Base-by-base conservation (phyloP, 306 rosid genomes). In the Argentina anserina region DNA sequence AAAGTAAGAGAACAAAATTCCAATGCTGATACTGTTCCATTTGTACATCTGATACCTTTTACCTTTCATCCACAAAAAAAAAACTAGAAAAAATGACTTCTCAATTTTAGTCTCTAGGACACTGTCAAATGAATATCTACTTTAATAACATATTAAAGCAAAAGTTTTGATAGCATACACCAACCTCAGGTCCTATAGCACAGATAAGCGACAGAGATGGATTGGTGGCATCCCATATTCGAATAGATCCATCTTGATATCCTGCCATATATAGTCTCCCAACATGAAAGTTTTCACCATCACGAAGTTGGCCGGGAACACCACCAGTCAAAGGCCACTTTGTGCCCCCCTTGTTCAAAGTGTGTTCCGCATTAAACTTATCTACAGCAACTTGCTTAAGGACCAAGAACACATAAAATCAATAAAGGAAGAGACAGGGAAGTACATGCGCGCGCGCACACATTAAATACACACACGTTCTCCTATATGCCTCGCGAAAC, bases 271-370 rank as follows among this genome's bases (percentile, higher is more conserved):
- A 93, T 62, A 93, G 61, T 78, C 75, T 85, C 83, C 87, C 84
- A 33, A 80, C 85, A 67, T 76, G 87, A 81, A 78, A 88, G 75
- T 70, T 74, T 77, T 81, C 88, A 40, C 73, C 33, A 64, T 75
- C 72, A 69, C 31, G 62, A 78, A 73, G 31, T 66, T 79, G 86
- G 76, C 84, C 79, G 73, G 90, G 92, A 78, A 90, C 81, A 50
- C 98, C 97, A 77, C 98, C 97, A 23, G 87, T 86, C 87, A 87
- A 82, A 69, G 97, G 93, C 96, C 97, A 90, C 79, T 70, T 80
- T 73, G 69, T 75, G 47, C 78, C 78, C 26, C 7, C 75, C 40
- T 56, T 69, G 40, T 21, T 79, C 72, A 78, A 82, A 86, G 76
- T 77, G 23, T 72, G 75, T 69, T 72, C 69, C 9, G 65, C 76